phyloP scores from a whole-genome alignment of 192 early-diverging fungal genomes.

The Chytriomyces sp. region DNA sequence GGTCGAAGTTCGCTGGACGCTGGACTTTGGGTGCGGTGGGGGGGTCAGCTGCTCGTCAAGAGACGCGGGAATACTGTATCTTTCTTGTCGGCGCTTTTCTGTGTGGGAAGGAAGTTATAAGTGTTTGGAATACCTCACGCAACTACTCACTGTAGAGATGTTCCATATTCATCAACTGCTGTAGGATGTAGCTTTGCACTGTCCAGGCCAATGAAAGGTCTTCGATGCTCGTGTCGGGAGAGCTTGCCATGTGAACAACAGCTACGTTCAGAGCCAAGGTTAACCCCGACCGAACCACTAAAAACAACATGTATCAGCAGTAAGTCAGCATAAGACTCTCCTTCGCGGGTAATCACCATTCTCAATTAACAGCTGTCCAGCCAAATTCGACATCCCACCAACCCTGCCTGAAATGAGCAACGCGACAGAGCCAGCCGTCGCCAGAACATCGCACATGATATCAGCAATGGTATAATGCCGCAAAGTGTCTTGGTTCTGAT shows the following conservation, averaged over 20 bases:
- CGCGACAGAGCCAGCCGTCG: not conserved
- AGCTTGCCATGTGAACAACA: not conserved
- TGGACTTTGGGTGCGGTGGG: too few relatives aligned
- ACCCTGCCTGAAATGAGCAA: not conserved
- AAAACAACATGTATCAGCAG: not conserved
- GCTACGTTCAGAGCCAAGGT: not conserved
- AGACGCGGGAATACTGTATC: too few relatives aligned
- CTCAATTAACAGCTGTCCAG: too few relatives aligned
- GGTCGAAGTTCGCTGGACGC: too few relatives aligned
- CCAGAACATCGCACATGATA: slow-evolving; percentile 1
- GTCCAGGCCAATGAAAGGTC: not conserved
- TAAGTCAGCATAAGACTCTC: too few relatives aligned
- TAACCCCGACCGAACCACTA: not conserved
- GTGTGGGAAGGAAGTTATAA: too few relatives aligned
- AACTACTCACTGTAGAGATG: not conserved
- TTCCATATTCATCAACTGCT: slow-evolving; percentile 1
- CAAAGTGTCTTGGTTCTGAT: not conserved
- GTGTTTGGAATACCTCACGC: too few relatives aligned
- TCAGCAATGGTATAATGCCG: slow-evolving; percentile 2
- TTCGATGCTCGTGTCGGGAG: not conserved
- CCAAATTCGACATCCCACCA: not conserved
- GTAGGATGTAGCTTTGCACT: not conserved
- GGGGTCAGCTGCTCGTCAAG: too few relatives aligned
- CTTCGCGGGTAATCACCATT: too few relatives aligned
- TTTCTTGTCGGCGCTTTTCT: too few relatives aligned